Conservation (phyloP, 1,284 basidiomycete species). For the Puccinia coronata region DNA sequence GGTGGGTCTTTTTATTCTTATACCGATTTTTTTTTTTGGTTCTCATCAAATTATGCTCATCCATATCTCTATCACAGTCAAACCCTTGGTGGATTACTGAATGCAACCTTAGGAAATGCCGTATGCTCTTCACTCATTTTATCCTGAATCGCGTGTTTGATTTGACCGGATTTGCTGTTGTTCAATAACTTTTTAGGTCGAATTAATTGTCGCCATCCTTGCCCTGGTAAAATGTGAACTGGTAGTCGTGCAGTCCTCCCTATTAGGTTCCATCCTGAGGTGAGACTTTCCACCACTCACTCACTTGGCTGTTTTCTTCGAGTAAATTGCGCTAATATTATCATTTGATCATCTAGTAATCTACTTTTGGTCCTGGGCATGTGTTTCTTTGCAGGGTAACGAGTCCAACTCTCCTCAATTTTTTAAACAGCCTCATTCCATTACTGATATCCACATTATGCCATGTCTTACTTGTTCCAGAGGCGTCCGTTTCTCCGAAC, state of each 20-base stretch:
- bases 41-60: not conserved
- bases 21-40: not conserved
- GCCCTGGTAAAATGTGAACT: constrained; percentile 58
- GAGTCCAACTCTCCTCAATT: not conserved
- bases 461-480: constrained; percentile 61
- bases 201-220: constrained; percentile 69
- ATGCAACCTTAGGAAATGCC: constrained; percentile 47
- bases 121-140: constrained; percentile 34
- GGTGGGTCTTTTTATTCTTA: constrained; percentile 58
- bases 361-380: constrained; percentile 57
- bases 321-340: not conserved
- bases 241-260: constrained; percentile 57
- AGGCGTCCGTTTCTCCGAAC: constrained; percentile 69
- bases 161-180: no score
- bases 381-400: constrained; percentile 61
- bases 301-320: constrained; percentile 58
- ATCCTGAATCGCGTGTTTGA: constrained; percentile 10
- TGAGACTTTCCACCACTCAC: constrained; percentile 61
- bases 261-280: constrained; percentile 48
- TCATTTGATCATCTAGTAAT: constrained; percentile 62
- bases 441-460: constrained; percentile 9
- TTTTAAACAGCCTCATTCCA: constrained; percentile 9
- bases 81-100: constrained; percentile 45
- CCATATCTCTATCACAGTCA: constrained; percentile 3
- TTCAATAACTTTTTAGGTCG: constrained; percentile 59